phyloP scores from a whole-genome alignment of 805 yeast genomes.

The Brettanomyces naardenensis region DNA sequence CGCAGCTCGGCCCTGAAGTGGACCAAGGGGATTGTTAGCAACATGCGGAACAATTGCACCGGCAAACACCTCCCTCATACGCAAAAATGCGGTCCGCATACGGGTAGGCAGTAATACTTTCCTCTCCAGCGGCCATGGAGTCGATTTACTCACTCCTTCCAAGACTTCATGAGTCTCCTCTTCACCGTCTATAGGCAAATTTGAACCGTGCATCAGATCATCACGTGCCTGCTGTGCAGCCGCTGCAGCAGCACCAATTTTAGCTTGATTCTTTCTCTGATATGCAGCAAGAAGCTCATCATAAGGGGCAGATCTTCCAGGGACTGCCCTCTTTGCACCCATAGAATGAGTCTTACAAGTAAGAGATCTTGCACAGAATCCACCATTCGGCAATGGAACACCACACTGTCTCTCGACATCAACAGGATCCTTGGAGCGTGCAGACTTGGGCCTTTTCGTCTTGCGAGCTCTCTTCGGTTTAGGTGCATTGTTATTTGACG shows the following conservation, averaged over 20 bases:
- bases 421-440: slow-evolving; percentile 70
- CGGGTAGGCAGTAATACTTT: slow-evolving; percentile 64
- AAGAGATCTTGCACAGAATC: slow-evolving; percentile 88
- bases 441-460: slow-evolving; percentile 25
- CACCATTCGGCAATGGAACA: slow-evolving; percentile 89
- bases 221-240: slow-evolving; percentile 73
- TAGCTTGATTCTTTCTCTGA: slow-evolving; percentile 89
- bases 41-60: slow-evolving; percentile 68
- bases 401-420: slow-evolving; percentile 96
- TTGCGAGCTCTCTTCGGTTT: slow-evolving; percentile 20
- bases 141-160: slow-evolving; percentile 76
- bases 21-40: slow-evolving; percentile 54
- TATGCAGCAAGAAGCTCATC: slow-evolving; percentile 82
- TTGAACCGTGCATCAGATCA: slow-evolving; percentile 42
- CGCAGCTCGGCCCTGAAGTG: slow-evolving; percentile 73
- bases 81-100: slow-evolving; percentile 62
- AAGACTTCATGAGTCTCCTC: slow-evolving; percentile 89
- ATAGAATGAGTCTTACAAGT: slow-evolving; percentile 97
- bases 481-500: not conserved
- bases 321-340: slow-evolving; percentile 96
- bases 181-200: slow-evolving; percentile 64
- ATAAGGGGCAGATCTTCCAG: slow-evolving; percentile 88
- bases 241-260: slow-evolving; percentile 74
- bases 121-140: slow-evolving; percentile 78
- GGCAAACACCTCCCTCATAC: slow-evolving; percentile 93